These are phyloP conservation scores for Neofusicoccum sp. DNA, from an alignment of 2,329 filamentous ascomycete genomes.

Conservation along the genomic window DNA sequence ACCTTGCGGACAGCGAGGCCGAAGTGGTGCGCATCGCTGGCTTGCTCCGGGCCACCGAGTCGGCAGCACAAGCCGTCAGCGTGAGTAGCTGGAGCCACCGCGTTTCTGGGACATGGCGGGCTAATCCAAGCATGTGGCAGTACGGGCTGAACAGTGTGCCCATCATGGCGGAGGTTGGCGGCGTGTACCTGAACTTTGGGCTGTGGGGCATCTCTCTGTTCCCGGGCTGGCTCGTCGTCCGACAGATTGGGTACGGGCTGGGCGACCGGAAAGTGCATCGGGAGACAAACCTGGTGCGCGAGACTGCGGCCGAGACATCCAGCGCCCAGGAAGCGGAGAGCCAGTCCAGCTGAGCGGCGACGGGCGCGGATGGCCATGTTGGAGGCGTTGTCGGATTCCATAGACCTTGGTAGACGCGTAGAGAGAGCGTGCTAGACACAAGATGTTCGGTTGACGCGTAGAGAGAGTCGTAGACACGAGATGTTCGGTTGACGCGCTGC, in stretches of 20 bases:
- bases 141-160: conserved; percentile 67
- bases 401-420: not conserved
- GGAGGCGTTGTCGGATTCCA: not conserved
- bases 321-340: not conserved
- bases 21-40: conserved; percentile 71
- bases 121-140: not conserved
- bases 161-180: conserved; percentile 66
- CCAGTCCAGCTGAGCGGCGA: not conserved
- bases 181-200: conserved; percentile 70
- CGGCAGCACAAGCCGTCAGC: conserved; percentile 71
- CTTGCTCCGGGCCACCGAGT: conserved; percentile 70
- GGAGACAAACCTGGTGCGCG: conserved; percentile 1
- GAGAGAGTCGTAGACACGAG: not conserved
- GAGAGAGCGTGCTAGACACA: not conserved
- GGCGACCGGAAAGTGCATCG: conserved; percentile 18
- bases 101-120: not conserved
- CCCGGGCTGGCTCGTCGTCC: conserved; percentile 69
- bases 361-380: not conserved
- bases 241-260: conserved; percentile 28
- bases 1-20: conserved; percentile 62
- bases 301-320: not conserved
- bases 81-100: not conserved
- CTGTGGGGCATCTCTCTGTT: conserved; percentile 66
- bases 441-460: not conserved
- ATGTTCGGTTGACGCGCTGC: not conserved